Evolutionary conservation across 1,284 basidiomycete genomes (phyloP), one percentile per base, ranked within the genome.

Genomic region (Apiotrichum porosum): DNA sequence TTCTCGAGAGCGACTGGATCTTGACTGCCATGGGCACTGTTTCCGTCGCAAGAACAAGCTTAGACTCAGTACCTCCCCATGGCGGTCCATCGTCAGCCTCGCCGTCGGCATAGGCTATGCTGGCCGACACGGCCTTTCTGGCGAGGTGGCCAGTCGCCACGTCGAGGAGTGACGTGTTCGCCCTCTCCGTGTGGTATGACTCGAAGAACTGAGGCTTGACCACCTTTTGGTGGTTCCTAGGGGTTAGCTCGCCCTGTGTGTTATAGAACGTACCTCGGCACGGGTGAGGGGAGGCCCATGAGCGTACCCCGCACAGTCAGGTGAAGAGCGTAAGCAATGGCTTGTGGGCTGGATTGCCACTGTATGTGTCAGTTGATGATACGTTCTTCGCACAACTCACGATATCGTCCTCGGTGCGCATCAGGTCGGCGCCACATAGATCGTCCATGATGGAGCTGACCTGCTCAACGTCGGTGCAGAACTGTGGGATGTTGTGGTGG

Each of bases 401-500:
- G 41, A 80, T 76, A 69, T 88, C 86, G 32, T 86, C 75, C 44
- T 77, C 75, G 21, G 73, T 83, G 5, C 81, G 80, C 67, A 83
- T 83, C 0, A 81, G 77, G 65, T 97, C 93, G 1, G 85, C 79
- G 73, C 80, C 82, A 58, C 90, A 93, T 45, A 97, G 72, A 65
- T 82, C 83, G 26, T 97, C 92, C 18, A 83, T 75, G 2, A 91
- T 72, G 0, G 76, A 78, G 3, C 80, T 79, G 52, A 84, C 84
- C 52, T 97, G 78, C 4, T 93, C 88, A 0, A 94, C 68, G 22
- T 85, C 81, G 33, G 79, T 73, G 62, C 86, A 90, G 66, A 90
- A 98, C 44, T 84, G 82, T 0, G 84, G 80, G 54, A 92, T 88
- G 66, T 97, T 97, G 65, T 97, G 91, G 57, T 97, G 92, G 3